Evolutionary conservation across 208 protist species (phyloP).

Genomic region (Wallacemonas sp.): DNA sequence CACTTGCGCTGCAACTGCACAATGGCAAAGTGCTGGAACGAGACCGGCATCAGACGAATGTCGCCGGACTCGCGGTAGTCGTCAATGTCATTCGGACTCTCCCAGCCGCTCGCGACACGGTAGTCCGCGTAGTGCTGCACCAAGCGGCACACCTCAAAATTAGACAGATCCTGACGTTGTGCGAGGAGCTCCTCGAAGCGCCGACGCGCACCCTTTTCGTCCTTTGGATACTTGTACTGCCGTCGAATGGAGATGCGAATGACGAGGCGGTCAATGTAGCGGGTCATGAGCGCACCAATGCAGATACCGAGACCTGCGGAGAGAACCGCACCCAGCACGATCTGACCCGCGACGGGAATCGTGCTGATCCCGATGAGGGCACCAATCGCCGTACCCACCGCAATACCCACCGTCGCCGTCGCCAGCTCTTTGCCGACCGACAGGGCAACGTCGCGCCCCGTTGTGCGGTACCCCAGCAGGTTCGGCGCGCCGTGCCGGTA

Average conservation of each 20-base stretch:
- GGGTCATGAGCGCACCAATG: slow-evolving; percentile 59
- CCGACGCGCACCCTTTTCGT: slow-evolving; percentile 48
- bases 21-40: slow-evolving; percentile 79
- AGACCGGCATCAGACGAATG: slow-evolving; percentile 64
- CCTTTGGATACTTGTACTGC: slow-evolving; percentile 60
- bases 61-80: slow-evolving; percentile 66
- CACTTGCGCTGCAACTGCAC: slow-evolving; percentile 77
- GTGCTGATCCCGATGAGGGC: slow-evolving; percentile 51
- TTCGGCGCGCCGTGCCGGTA: slow-evolving; percentile 62
- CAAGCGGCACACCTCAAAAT: slow-evolving; percentile 56
- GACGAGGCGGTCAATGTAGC: slow-evolving; percentile 69
- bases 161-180: slow-evolving; percentile 58
- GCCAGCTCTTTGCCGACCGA: slow-evolving; percentile 56
- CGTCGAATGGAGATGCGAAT: slow-evolving; percentile 54
- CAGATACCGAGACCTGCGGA: slow-evolving; percentile 59
- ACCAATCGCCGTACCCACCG: slow-evolving; percentile 60
- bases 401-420: slow-evolving; percentile 55
- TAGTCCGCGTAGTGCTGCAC: slow-evolving; percentile 84
- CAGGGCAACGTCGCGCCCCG: slow-evolving; percentile 49
- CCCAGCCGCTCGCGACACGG: slow-evolving; percentile 74
- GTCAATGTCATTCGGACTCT: slow-evolving; percentile 61
- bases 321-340: slow-evolving; percentile 50
- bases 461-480: slow-evolving; percentile 55
- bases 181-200: slow-evolving; percentile 67
- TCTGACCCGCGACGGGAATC: slow-evolving; percentile 64